Conservation (phyloP, 257 asterid genomes). For the Eucommia ulmoides region DNA sequence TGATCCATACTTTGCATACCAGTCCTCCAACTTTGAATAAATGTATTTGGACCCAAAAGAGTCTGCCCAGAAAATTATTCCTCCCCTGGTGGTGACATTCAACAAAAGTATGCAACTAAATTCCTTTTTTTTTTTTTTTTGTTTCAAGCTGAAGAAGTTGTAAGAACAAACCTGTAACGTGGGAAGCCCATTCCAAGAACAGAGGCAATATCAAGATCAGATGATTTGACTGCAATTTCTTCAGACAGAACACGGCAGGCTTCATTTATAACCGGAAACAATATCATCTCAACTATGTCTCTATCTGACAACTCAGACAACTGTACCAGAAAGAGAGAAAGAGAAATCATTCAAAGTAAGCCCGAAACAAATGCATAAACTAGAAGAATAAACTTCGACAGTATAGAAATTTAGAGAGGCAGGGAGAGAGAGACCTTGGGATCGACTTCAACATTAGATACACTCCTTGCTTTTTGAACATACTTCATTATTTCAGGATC, state of each 20-base stretch:
- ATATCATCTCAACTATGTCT: constrained; percentile 88
- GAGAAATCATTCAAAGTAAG: no score
- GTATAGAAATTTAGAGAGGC: no score
- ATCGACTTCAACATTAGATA: background rate
- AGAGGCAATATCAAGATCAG: constrained; percentile 86
- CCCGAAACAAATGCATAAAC: no score
- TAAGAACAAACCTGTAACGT: constrained; percentile 58
- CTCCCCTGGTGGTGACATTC: constrained; percentile 94
- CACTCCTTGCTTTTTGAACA: constrained; percentile 40
- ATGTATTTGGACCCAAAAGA: constrained; percentile 79
- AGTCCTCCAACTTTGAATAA: constrained; percentile 64
- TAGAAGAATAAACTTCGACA: no score
- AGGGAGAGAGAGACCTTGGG: background rate
- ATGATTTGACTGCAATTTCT: constrained; percentile 79
- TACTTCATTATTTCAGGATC: constrained; percentile 74
- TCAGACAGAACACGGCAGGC: constrained; percentile 87
- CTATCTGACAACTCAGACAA: constrained; percentile 54
- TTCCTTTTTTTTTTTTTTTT: no score
- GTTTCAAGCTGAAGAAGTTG: no score
- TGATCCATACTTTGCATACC: constrained; percentile 61
- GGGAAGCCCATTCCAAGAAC: constrained; percentile 99
- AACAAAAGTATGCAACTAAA: no score
- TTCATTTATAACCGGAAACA: constrained; percentile 93
- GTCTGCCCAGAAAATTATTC: constrained; percentile 89
- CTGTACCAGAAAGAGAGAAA: constrained; percentile 17